Percentiles rank a stretch among this genome's conserved stretches.
phyloP scores from a whole-genome alignment of 805 yeast genomes.

The Cyberlindnera sargentensis region DNA sequence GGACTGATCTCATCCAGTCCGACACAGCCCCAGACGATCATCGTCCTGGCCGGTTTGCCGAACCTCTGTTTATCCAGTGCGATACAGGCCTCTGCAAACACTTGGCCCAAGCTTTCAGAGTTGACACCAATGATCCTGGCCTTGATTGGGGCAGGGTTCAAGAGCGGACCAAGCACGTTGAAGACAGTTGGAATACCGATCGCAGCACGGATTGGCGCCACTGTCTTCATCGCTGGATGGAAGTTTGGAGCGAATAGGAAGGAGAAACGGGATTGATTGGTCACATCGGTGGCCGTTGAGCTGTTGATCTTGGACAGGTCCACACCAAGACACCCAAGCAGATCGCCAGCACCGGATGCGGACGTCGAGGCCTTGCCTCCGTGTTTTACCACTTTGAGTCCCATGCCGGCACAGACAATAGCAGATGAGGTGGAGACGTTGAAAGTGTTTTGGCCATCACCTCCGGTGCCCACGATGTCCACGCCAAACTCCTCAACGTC shows the following conservation, averaged over 20 bases:
- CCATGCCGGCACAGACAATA: conserved; percentile 88
- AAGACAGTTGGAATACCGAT: conserved; percentile 90
- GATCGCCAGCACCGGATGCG: conserved; percentile 88
- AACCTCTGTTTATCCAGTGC: conserved; percentile 42
- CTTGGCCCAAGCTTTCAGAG: conserved; percentile 67
- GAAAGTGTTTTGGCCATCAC: conserved; percentile 96
- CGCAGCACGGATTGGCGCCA: conserved; percentile 68
- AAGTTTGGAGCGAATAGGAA: conserved; percentile 90
- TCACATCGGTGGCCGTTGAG: conserved; percentile 50
- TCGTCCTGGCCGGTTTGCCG: conserved; percentile 42
- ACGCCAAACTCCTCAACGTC: conserved; percentile 45
- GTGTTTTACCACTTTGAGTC: conserved; percentile 77
- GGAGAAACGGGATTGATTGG: conserved; percentile 44
- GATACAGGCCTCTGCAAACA: conserved; percentile 77
- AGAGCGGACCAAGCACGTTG: conserved; percentile 87
- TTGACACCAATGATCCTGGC: conserved; percentile 90
- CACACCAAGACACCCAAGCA: conserved; percentile 76
- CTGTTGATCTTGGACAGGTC: conserved; percentile 64
- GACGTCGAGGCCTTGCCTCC: conserved; percentile 98
- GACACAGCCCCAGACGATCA: conserved; percentile 89
- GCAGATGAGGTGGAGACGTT: conserved; percentile 95
- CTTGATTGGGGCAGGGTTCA: conserved; percentile 80
- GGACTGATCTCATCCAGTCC: conserved; percentile 95
- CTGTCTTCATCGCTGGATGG: conserved; percentile 85
- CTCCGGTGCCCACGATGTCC: conserved; percentile 98